Evolutionary conservation across 768 basidiomycete species (phyloP).

Genomic region (Glaciozyma antarctica): DNA sequence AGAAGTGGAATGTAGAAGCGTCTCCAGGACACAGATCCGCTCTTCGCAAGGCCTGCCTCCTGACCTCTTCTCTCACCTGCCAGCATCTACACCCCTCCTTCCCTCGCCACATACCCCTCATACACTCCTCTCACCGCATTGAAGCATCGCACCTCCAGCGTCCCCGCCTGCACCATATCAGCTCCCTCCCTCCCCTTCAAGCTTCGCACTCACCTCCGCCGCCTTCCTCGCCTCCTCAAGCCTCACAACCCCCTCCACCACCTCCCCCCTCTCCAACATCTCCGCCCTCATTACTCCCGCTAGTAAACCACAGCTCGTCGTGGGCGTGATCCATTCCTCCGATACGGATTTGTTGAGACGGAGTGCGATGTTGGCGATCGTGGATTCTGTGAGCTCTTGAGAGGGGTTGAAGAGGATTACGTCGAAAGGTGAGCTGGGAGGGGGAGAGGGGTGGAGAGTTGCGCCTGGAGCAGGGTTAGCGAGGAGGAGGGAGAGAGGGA

Average conservation of each 20-base stretch:
- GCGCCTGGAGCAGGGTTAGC: slow-evolving; percentile 1
- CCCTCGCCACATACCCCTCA: not conserved
- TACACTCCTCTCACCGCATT: slow-evolving; percentile 25
- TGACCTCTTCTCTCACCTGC: not conserved
- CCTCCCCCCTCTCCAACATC: slow-evolving; percentile 17
- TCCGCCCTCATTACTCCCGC: slow-evolving; percentile 13
- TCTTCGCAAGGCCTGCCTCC: not conserved
- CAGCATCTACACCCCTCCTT: not conserved
- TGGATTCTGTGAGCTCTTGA: slow-evolving; percentile 19
- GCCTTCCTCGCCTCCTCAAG: slow-evolving; percentile 4
- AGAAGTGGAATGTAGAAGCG: too few relatives aligned
- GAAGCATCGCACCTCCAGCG: slow-evolving; percentile 20
- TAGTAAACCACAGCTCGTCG: slow-evolving; percentile 3
- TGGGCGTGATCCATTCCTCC: slow-evolving; percentile 10
- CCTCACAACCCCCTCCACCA: slow-evolving; percentile 1
- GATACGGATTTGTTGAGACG: not conserved
- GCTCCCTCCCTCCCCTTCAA: not conserved
- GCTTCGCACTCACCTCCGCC: not conserved
- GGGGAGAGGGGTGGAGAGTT: not conserved
- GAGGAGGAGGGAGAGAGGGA: too few relatives aligned
- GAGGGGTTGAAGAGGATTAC: slow-evolving; percentile 15
- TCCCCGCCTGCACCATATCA: not conserved
- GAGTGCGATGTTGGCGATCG: slow-evolving; percentile 27
- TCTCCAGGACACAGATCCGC: too few relatives aligned
- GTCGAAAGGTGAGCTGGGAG: slow-evolving; percentile 8